Evolutionary conservation across 1,284 basidiomycete species (phyloP), one percentile per base, ranked within the genome.

Genomic region (Anthracocystis setariae): DNA sequence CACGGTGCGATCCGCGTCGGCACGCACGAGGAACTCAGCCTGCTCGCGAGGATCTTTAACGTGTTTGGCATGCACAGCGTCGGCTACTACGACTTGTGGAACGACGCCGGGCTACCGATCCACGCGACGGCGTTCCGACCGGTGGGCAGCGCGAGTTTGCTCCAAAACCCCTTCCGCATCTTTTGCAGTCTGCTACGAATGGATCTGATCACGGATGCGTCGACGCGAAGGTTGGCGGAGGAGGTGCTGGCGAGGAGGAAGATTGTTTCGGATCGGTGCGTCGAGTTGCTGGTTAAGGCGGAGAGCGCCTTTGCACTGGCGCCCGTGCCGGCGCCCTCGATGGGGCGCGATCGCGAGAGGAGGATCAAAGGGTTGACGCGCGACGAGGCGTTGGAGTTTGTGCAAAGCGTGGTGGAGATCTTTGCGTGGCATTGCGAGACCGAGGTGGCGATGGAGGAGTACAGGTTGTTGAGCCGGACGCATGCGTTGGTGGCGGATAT

Each of bases 1-100:
- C 85, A 85, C 62, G 84, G 85, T 9, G 85, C 85, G 0, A 85
- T 85, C 56, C 82, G 85, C 8, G 80, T 85, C 1, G 85, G 85
- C 23, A 85, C 81, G 18, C 66, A 78, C 0, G 51, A 75, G 12
- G 85, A 85, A 68, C 78, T 85, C 1, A 39, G 56, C 15, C 78
- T 81, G 37, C 80, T 85, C n/a, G 62, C 84, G 1, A 74, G 83
- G 13, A 76, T 85, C 18, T 85, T 85, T 53, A 51, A 50, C 1
- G 60, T 77, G 15, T 81, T 85, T 74, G 84, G 83, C 17, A 85
- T 85, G 84, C 60, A 74, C 33, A 79, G 84, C 2, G 84, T 85
- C 0, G 84, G 84, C 3, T 85, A 85, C 73, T 85, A 85, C 67
- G 84, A 85, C 61, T 78, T 85, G 33, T 80, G 82, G 17, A 76